Percentiles rank a stretch among this genome's conserved stretches.
Conservation (phyloP, 108 stramenopile genomes). For the Aurantiochytrium sp. region DNA sequence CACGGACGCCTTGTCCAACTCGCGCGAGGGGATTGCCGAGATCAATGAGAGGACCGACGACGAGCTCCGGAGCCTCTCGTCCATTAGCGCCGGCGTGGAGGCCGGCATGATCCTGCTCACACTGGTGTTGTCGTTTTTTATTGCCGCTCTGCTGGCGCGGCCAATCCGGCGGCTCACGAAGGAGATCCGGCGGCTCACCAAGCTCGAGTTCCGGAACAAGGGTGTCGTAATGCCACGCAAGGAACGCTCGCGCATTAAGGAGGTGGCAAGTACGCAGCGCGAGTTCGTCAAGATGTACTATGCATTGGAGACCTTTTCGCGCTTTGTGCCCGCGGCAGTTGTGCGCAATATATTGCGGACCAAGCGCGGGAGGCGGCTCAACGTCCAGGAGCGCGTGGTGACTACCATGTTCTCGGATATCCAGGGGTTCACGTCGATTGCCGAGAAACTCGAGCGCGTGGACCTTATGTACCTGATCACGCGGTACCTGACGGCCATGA, state of each 20-base stretch:
- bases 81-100: not conserved
- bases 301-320: conserved; percentile 10
- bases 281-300: not conserved
- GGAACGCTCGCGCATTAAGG: not conserved
- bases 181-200: not conserved
- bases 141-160: not conserved
- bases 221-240: not conserved
- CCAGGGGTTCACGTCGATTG: not conserved
- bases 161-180: not conserved
- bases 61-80: not conserved
- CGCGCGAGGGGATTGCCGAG: not conserved
- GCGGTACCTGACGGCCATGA: conserved; percentile 5
- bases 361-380: not conserved
- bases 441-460: not conserved
- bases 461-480: conserved; percentile 25
- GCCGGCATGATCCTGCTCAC: not conserved
- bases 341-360: not conserved
- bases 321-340: not conserved
- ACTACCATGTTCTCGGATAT: conserved; percentile 23
- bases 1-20: not conserved
- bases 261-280: not conserved
- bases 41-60: not conserved
- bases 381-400: not conserved
- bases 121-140: not conserved
- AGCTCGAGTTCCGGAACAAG: not conserved